Evolutionary conservation across 148 eudicot species (phyloP), one percentile per base, ranked within the genome.

Genomic region (Vaccinium myrtillus): DNA sequence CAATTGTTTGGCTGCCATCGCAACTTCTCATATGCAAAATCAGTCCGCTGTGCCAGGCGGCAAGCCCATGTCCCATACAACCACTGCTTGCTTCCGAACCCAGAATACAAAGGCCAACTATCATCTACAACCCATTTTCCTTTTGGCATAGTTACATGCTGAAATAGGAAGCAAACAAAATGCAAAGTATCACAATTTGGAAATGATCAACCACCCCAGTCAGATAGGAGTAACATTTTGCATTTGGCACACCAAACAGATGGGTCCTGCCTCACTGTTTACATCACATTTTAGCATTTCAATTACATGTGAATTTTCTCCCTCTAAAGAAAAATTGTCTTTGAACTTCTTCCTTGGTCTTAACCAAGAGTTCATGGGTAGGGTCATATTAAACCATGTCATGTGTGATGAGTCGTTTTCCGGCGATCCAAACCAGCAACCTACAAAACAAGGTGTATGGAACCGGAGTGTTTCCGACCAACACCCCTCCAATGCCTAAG

Each of bases 31-130:
- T 89, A 96, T 49, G 86, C 86, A 87, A 96, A 96, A 91, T 96
- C 97, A 10, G 87, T 89, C 18, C 99, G 96, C 25, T 94, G 93
- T 18, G 93, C 93, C 87, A 89, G 75, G 86, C 97, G 94, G 85
- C 99, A 96, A 85, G 98, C 95, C 99, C 99, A 96, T 98, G 93
- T 94, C 79, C 86, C 85, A 32, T 98, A 94, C 89, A 96, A 86
- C 99, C 98, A 96, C 83, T 91, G 95, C 86, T 92, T 90, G 89
- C 99, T 95, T 65, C 90, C 94, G 84, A 87, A 93, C 59, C 99
- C 99, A 76, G 99, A 93, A 90, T 96, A 96, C 69, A 96, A 88
- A 81, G 99, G 98, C 51, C 94, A 86, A 30, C 67, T 80, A 56
- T 94, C 93, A 90, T 93, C 98, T 46, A 80, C 79, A 81, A 96